Percentiles rank a stretch among this genome's conserved stretches.
phyloP scores from a whole-genome alignment of 192 early-diverging fungal genomes.

The Ambispora gerdemannii region DNA sequence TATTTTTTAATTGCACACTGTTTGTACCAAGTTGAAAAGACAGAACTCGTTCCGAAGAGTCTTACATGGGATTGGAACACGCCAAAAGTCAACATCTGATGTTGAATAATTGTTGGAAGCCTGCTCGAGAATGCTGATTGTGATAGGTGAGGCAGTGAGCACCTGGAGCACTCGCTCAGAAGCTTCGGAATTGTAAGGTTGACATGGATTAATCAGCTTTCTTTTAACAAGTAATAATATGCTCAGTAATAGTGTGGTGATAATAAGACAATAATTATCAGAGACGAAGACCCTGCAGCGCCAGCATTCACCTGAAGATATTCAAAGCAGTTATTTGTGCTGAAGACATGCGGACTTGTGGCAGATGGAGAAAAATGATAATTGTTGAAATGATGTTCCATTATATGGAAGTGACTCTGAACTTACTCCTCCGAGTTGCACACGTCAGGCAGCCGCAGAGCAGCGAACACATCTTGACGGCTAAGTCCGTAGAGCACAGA shows the following conservation, averaged over 20 bases:
- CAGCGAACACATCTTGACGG: conserved; percentile 28
- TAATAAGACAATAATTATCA: background rate
- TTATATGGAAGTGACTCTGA: conserved; percentile 31
- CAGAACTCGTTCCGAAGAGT: conserved; percentile 21
- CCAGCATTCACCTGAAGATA: conserved; percentile 33
- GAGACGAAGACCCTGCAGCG: background rate
- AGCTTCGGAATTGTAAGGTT: conserved; percentile 34
- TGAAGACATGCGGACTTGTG: conserved; percentile 31
- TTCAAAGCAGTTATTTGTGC: conserved; percentile 36
- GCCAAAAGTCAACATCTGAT: conserved; percentile 11
- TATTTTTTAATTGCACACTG: too few relatives aligned
- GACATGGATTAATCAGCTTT: conserved; percentile 16
- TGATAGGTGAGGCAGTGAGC: conserved; percentile 35
- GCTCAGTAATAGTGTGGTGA: conserved; percentile 11
- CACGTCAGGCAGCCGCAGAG: conserved; percentile 25
- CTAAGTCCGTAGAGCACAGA: conserved; percentile 35
- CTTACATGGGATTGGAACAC: conserved; percentile 13
- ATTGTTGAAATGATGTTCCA: conserved; percentile 30
- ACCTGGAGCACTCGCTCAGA: conserved; percentile 32
- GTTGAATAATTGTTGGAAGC: conserved; percentile 20
- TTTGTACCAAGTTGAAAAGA: conserved; percentile 31
- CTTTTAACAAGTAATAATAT: conserved; percentile 24
- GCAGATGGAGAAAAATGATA: conserved; percentile 28
- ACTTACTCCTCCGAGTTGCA: conserved; percentile 10
- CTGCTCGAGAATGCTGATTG: conserved; percentile 34